phyloP scores from a whole-genome alignment of 768 basidiomycete genomes.

The Punctularia strigosozonata region DNA sequence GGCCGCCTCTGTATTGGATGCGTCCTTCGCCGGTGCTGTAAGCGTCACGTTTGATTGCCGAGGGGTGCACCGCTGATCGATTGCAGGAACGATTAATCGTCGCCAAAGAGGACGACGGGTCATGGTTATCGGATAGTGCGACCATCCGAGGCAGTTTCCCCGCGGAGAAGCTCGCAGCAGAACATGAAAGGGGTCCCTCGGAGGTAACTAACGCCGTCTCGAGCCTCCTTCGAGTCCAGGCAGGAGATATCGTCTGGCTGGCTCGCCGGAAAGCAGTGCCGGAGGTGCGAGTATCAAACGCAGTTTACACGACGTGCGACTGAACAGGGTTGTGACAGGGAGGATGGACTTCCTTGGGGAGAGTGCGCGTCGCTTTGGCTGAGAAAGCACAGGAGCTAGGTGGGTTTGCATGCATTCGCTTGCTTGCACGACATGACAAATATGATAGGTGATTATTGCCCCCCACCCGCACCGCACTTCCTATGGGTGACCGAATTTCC shows the following conservation, averaged over 20 bases:
- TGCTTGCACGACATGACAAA: background rate
- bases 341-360: constrained; percentile 75
- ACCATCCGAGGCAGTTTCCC: background rate
- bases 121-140: background rate
- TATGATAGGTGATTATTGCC: constrained; percentile 39
- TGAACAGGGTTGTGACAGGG: constrained; percentile 37
- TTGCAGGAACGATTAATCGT: constrained; percentile 2
- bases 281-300: constrained; percentile 30
- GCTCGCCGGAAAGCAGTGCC: constrained; percentile 35
- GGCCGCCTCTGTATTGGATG: constrained; percentile 22
- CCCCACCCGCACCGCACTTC: constrained; percentile 61
- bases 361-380: constrained; percentile 50
- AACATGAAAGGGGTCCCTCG: background rate
- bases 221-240: background rate
- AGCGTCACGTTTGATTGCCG: background rate
- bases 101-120: constrained; percentile 1
- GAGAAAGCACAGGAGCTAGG: constrained; percentile 57
- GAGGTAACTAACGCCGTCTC: too few species aligned
- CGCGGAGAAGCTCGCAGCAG: background rate
- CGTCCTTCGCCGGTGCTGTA: constrained; percentile 17
- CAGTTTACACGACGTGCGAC: constrained; percentile 2
- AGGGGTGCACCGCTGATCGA: background rate
- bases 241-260: constrained; percentile 31
- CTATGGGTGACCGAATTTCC: constrained; percentile 96
- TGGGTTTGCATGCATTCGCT: constrained; percentile 17